Percentiles rank a stretch among this genome's conserved stretches.
Evolutionary conservation across 306 rosid species (phyloP).

Genomic region (Gynostemma pentaphyllum): DNA sequence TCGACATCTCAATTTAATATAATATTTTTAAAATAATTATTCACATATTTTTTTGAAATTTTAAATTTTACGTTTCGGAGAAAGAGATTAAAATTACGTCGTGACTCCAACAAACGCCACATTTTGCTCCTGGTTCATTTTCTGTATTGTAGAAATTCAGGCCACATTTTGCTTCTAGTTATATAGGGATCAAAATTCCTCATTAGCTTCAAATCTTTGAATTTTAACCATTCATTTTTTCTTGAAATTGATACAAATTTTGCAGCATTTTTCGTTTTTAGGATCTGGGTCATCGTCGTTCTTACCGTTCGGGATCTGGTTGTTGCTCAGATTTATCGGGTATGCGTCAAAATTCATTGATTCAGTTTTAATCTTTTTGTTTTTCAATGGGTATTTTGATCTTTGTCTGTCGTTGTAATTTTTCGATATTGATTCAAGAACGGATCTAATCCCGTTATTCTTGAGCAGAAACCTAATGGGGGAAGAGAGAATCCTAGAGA

Average conservation of each 20-base stretch:
- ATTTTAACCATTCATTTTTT: neutral
- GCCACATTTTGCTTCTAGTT: conserved; percentile 10
- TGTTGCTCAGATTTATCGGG: neutral
- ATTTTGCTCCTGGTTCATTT: conserved; percentile 12
- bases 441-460: conserved; percentile 2
- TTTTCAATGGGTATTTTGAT: conserved; percentile 2
- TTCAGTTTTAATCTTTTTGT: neutral
- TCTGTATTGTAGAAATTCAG: too few relatives aligned
- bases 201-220: conserved; percentile 7
- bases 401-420: neutral
- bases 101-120: conserved; percentile 11
- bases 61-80: neutral
- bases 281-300: neutral
- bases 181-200: neutral
- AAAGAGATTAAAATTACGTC: neutral
- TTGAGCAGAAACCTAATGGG: neutral
- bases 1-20: too few relatives aligned
- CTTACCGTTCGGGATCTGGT: conserved; percentile 4
- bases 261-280: conserved; percentile 7
- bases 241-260: neutral
- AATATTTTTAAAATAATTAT: too few relatives aligned
- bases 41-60: neutral
- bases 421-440: conserved; percentile 3
- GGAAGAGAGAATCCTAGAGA: conserved; percentile 32
- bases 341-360: neutral